Base-by-base conservation (phyloP, 306 rosid genomes). In the Lathyrus sativus region DNA sequence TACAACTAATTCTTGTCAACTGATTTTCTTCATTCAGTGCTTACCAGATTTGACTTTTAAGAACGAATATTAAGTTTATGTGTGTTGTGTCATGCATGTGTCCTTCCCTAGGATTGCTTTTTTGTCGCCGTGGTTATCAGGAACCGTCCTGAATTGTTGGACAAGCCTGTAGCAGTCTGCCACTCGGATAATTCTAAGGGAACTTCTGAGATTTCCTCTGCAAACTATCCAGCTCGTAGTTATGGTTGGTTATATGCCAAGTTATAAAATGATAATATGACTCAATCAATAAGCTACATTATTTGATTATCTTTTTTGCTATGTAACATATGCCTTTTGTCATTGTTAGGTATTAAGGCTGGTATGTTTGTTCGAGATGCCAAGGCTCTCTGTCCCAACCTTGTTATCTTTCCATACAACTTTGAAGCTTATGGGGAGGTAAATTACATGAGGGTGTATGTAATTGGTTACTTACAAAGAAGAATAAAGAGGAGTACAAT, bases 371-470 rank as follows among this genome's bases (percentile, higher is more conserved):
- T 92, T 70, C 89, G 96, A 77, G 83, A 86, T 75, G 96, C 96
- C 79, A 92, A 82, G 81, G 83, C 88, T 66, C 86, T 82, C 79
- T 92, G 96, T 79, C 93, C 98, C 53, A 79, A 80, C 49, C 86
- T 92, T 37, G 75, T 86, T 75, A 90, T 88, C 81, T 63, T 85
- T 82, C 93, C 96, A 6, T 92, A 90, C 85, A 83, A 88, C 79
- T 92, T 92, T 80, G 90, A 88, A 84, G 96, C 98, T 67, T 90
- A 92, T 62, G 98, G 80, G 79, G 93, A 88, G 89, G 98, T 89
- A 74, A 66, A 83, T 33, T 60, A 64, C 59, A 65, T 43, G 48
- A 44, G 49, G 54, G 42, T 22, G 41, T 74, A 56, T 13, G 33
- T 45, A 29, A 24, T 46, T 48, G 53, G 41, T 65, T 26, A 66